phyloP scores from a whole-genome alignment of 1,284 basidiomycete species.

The Amylostereum chailletii region DNA sequence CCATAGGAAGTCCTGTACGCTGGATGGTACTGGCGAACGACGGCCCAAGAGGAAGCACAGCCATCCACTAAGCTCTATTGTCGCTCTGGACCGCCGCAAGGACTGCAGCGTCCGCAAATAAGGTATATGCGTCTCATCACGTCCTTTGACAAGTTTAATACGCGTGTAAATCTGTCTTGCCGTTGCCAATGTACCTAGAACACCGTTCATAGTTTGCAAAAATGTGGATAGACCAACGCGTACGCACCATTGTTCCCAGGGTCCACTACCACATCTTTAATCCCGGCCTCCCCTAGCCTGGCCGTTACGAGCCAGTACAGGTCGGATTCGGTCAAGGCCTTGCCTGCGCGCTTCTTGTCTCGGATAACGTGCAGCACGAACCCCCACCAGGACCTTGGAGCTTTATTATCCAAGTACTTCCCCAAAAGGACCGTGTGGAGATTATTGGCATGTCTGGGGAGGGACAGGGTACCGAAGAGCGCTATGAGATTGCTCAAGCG shows the following conservation, averaged over 20 bases:
- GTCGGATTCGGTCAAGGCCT: slow-evolving; percentile 23
- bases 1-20: slow-evolving; percentile 21
- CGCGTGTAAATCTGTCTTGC: slow-evolving; percentile 18
- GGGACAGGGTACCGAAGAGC: slow-evolving; percentile 35
- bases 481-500: slow-evolving; percentile 29
- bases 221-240: too few species aligned
- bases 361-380: slow-evolving; percentile 18
- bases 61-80: slow-evolving; percentile 7
- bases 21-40: slow-evolving; percentile 11
- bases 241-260: slow-evolving; percentile 6
- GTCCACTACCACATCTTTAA: slow-evolving; percentile 5
- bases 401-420: slow-evolving; percentile 11
- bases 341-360: slow-evolving; percentile 21
- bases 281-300: neutral
- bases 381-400: slow-evolving; percentile 24
- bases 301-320: slow-evolving; percentile 34
- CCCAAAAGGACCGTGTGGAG: slow-evolving; percentile 7
- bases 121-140: slow-evolving; percentile 16
- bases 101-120: slow-evolving; percentile 17
- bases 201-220: slow-evolving; percentile 6
- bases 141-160: slow-evolving; percentile 4
- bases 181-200: slow-evolving; percentile 10
- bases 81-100: slow-evolving; percentile 1
- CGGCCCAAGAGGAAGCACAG: slow-evolving; percentile 12
- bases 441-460: slow-evolving; percentile 14